A percentile compares a stretch with the other conserved stretches of the same genome.
phyloP scores from a whole-genome alignment of 2,329 filamentous ascomycete genomes.

The Diaporthe capsici region DNA sequence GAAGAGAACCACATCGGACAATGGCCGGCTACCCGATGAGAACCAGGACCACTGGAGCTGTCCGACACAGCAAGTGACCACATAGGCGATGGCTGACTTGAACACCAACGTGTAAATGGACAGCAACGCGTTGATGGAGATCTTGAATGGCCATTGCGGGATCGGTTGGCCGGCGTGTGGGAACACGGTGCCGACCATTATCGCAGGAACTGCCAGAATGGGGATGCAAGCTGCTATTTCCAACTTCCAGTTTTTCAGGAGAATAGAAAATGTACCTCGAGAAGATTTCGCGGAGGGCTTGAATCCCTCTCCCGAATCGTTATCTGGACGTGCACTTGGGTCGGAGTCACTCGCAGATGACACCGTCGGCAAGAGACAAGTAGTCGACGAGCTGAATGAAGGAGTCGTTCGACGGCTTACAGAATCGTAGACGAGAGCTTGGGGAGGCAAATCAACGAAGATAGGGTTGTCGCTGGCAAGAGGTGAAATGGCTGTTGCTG shows the following conservation, averaged over 20 bases:
- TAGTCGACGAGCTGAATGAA: background rate
- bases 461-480: background rate
- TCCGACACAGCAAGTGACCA: background rate
- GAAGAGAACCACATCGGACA: background rate
- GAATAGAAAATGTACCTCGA: background rate
- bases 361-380: background rate
- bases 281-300: no score
- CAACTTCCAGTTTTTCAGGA: background rate
- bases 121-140: background rate
- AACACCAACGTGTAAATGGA: background rate
- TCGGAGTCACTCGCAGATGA: background rate
- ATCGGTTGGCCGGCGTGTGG: background rate
- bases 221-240: background rate
- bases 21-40: background rate
- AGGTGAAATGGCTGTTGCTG: background rate
- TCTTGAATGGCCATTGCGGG: background rate
- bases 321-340: background rate
- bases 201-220: background rate
- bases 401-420: background rate
- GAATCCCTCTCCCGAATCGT: background rate
- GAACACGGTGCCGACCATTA: background rate
- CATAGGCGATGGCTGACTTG: background rate
- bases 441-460: background rate
- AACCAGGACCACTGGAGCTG: constrained; percentile 5
- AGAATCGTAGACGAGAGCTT: background rate